Base-by-base conservation (phyloP, 2,329 filamentous ascomycete species). In the Knoxdaviesia proteae region DNA sequence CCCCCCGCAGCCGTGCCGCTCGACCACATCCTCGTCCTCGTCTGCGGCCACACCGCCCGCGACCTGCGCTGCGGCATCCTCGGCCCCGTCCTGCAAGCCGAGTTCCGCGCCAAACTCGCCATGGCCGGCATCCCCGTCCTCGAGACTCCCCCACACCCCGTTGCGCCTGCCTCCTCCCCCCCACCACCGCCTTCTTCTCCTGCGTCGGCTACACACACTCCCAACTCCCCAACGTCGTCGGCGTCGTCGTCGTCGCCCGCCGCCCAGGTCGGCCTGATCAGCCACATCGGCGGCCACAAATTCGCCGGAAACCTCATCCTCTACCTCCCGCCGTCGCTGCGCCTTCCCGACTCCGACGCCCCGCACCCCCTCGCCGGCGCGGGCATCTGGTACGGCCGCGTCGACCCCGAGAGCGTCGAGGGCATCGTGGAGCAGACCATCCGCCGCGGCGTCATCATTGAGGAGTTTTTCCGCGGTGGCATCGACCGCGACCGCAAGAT, bases 251-350 rank as follows among this genome's bases (percentile, higher is more conserved):
- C 39, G 10, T 49, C 46, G 49, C 49, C 46, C 6, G 61, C 66
- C 1, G 80, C 75, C 2, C 62, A 76, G 40, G 69, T 87, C 0
- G 83, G 73, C 0, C 52, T 79, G 43, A 80, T 87, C 44, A 84
- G 77, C 47, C 84, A 92, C 52, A 77, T 92, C 42, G 82, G 83
- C 1, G 84, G 84, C 0, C 84, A 92, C 58, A 87, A 86, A 56
- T 88, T 79, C 55, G 84, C 84, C 0, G 84, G 84, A 1, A 92
- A 92, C 56, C 71, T 88, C 34, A 84, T 90, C 40, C 59, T 90
- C 1, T 90, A 90, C 52, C 56, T 90, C 5, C 83, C 84, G 5
- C 78, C 76, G 0, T 53, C 52, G 0, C 46, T 63, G 47, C 62
- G 7, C 9, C 34, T 35, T 5, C 20, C 31, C 3, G 30, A 44